Base-by-base conservation (phyloP, 2,329 filamentous ascomycete species). In the Botrytis deweyae region DNA sequence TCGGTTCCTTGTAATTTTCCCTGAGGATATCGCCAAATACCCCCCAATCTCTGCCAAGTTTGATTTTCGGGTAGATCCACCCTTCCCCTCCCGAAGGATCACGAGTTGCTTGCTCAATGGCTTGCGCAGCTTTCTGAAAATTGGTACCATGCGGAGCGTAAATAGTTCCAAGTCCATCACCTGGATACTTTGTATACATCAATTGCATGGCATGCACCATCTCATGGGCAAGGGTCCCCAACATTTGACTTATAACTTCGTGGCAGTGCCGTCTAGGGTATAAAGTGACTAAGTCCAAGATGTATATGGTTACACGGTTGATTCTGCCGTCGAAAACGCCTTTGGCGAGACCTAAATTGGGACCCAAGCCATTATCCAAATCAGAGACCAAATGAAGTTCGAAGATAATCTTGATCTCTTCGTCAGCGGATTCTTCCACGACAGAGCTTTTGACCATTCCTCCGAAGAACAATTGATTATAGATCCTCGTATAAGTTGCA, bases 171-270 rank as follows among this genome's bases (percentile, higher is more conserved):
- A n/a, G 10, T 55, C 10, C 16, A 1, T 29, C 25, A 0, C 2
- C 1, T 29, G 36, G 6, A 14, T 58, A 33, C 16, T 38, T 52
- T 6, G 14, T 10, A 67, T 52, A 68, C 36, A 58, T 42, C 0
- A 9, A 2, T 12, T 52, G 22, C 33, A 67, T 40, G 25, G 46
- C 46, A 42, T 42, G 65, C 10, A 68, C 33, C 65, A 58, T 68
- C 33, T 68, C 65, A n/a, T 68, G 49, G 18, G 65, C 46, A 5
- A 68, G 25, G 25, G 65, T 58, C 5, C 65, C 65, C 46, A 68
- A 12, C 49, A 68, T 58, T 2, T 40, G 4, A 29, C 7, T 14
- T 18, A 68, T 42, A 2, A 20, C 46, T 40, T 52, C 3, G 44
- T 1, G 1, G 36, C 6, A 67, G 22, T 18, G 14, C 7, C 10